Base-by-base conservation (phyloP, 345 rosid genomes). In the Moringa oleifera region DNA sequence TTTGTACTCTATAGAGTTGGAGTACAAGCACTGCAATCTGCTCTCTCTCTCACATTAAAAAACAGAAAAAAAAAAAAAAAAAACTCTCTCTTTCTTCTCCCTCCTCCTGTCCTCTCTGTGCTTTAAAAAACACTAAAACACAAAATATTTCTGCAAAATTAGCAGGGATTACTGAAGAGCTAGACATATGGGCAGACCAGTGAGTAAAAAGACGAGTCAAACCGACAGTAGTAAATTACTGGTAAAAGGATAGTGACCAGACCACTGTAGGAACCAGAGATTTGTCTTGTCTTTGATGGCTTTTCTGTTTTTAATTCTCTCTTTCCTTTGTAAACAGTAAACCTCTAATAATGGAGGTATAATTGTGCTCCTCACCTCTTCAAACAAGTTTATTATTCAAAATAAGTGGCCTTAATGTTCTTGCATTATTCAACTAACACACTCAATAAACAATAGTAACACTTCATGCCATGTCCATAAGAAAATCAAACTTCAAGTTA, bases 131-230 rank as follows among this genome's bases (percentile, higher is more conserved):
- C n/a, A n/a, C n/a, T n/a, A n/a, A n/a, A n/a, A n/a, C n/a, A n/a
- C n/a, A n/a, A n/a, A n/a, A n/a, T n/a, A n/a, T n/a, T n/a, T n/a
- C n/a, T n/a, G 12, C 12, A 16, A 41, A 15, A 41, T 7, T 1
- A 15, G 6, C 6, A 41, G 12, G 12, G 17, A 41, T 41, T 41
- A 1, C 12, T 5, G 47, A 15, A 41, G 47, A 41, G 17, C 12
- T 41, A 16, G 17, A 41, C 12, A 41, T 33, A 11, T 18, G 53
- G 52, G 53, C 62, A 77, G 68, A 62, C 51, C 1, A 17, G 59
- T 50, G 77, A 71, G 81, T 53, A 62, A 78, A 78, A 81, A 78
- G 85, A 81, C 79, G 74, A 76, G 83, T 81, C 81, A 78, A 75
- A 75, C 24, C 53, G 37, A 11, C n/a, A n/a, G n/a, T n/a, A n/a